phyloP scores from a whole-genome alignment of 2,329 filamentous ascomycete species.

The Sporothrix pallida region DNA sequence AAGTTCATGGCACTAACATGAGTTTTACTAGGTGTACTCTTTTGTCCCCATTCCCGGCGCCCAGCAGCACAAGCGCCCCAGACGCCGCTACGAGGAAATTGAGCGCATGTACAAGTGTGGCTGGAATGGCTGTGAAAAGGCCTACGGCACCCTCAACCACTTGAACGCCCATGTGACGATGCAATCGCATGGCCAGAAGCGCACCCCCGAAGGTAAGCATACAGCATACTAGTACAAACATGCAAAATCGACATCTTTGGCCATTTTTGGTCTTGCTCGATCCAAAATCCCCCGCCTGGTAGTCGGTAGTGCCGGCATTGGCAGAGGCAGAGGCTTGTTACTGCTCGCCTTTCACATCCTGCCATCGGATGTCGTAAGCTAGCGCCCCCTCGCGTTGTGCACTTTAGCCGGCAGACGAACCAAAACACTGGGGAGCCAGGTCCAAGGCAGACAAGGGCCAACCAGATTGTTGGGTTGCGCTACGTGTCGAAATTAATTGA shows the following conservation, averaged over 20 bases:
- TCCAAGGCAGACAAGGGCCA: constrained; percentile 49
- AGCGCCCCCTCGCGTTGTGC: constrained; percentile 16
- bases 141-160: constrained; percentile 96
- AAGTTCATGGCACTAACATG: constrained; percentile 19
- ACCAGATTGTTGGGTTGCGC: constrained; percentile 43
- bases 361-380: constrained; percentile 8
- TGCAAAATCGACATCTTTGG: constrained; percentile 29
- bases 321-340: too few species aligned
- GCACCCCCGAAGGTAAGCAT: constrained; percentile 90
- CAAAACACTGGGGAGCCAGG: constrained; percentile 21
- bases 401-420: constrained; percentile 29
- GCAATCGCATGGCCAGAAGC: constrained; percentile 94
- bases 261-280: constrained; percentile 8
- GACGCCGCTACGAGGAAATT: constrained; percentile 95
- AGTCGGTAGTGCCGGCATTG: too few species aligned
- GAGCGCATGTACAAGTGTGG: constrained; percentile 99
- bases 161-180: constrained; percentile 98
- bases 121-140: constrained; percentile 98
- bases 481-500: constrained; percentile 20
- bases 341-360: too few species aligned
- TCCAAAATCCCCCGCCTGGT: too few species aligned
- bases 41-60: constrained; percentile 97
- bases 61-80: constrained; percentile 94
- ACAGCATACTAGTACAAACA: background rate
- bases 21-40: constrained; percentile 79